phyloP scores from a whole-genome alignment of 2,329 filamentous ascomycete species.

The Arthroderma sp. region DNA sequence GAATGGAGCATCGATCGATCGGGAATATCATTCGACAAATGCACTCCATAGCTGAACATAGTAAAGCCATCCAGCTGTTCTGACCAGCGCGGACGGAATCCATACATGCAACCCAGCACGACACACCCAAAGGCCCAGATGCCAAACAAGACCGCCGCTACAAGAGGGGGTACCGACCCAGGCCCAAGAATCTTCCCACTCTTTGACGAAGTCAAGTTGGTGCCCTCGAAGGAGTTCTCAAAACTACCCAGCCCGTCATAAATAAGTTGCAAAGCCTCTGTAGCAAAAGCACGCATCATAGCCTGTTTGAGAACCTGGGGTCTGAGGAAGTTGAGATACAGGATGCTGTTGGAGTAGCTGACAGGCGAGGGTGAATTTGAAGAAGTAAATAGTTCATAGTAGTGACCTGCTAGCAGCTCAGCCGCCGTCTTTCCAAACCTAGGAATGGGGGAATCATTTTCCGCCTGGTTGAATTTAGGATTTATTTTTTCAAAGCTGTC shows the following conservation, averaged over 20 bases:
- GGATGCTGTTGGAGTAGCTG: neutral
- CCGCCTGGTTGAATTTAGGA: neutral
- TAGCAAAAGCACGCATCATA: conserved; percentile 5
- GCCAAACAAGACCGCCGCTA: conserved; percentile 2
- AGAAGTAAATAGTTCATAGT: neutral
- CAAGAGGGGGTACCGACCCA: conserved; percentile 1
- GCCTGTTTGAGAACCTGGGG: neutral
- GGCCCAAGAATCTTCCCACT: conserved; percentile 3
- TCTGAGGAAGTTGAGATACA: neutral
- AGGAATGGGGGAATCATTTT: neutral
- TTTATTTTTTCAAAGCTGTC: neutral
- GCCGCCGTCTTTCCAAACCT: neutral
- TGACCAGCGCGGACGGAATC: conserved; percentile 7
- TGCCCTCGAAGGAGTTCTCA: neutral
- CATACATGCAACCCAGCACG: conserved; percentile 6
- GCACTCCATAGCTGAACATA: conserved; percentile 8
- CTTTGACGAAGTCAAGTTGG: conserved; percentile 1
- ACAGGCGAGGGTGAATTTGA: neutral
- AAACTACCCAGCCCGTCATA: conserved; percentile 1
- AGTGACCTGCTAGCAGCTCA: neutral
- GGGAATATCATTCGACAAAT: conserved; percentile 1
- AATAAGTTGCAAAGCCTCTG: conserved; percentile 4
- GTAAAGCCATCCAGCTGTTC: conserved; percentile 9
- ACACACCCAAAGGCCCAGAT: conserved; percentile 7
- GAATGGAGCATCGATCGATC: neutral